Evolutionary conservation across 1,284 basidiomycete species (phyloP), one percentile per base, ranked within the genome.

Genomic region (Ustilago trichophora): DNA sequence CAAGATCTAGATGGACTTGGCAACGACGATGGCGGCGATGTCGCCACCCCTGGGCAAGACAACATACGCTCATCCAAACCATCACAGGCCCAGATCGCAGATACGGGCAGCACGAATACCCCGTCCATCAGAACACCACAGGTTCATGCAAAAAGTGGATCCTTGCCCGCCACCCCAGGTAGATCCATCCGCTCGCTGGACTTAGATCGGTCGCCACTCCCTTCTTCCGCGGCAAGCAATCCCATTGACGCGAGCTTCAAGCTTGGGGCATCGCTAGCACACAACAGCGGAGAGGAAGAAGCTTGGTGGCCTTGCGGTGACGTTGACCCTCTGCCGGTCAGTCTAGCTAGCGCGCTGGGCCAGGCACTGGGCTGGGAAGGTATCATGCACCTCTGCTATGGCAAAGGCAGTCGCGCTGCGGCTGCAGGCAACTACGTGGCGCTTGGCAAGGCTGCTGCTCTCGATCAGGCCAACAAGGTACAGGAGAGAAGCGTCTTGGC

Each of bases 361-460:
- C 38, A 67, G 24, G 72, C 75, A 3, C 50, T 80, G 18, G 78
- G 78, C 9, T 80, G 78, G 78, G 72, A 77, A 27, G 77, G 77
- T 13, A 70, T 79, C 53, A 69, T 79, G 72, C 65, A 75, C 15
- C 63, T 80, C 16, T 80, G 78, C 56, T 80, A 80, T 33, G 78
- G 78, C 13, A 44, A 48, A 18, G 73, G 69, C 25, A 77, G 75
- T 48, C 50, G 51, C 21, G 59, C 60, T 31, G 66, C 56, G 3
- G 35, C 37, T 0, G 66, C 59, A 34, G 70, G 73, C 15, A 50
- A 51, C 25, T 76, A 63, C 34, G 42, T 41, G 2, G 55, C 77
- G 1, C 58, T 79, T 3, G 77, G 78, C 18, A 59, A 57, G 24
- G 77, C 77, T 8, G 77, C 75, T 7, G 74, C 75, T 11, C 40